Percentiles rank a stretch among this genome's conserved stretches.
phyloP scores from a whole-genome alignment of 164 flowering plant genomes.

The Euptelea pleiosperma region DNA sequence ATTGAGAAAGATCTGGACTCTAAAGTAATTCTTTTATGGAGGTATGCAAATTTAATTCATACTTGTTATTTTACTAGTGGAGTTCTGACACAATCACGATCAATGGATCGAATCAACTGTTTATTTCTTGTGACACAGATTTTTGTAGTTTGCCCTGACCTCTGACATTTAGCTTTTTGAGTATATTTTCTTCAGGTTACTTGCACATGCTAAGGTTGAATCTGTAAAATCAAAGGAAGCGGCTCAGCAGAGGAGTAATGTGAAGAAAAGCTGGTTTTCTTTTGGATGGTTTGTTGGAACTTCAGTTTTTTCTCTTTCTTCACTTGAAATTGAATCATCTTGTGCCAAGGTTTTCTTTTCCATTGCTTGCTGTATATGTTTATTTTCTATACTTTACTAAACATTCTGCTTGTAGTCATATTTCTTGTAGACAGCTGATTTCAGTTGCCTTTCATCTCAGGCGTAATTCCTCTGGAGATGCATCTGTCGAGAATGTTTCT shows the following conservation, averaged over 20 bases:
- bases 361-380: neutral
- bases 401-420: neutral
- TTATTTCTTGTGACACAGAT: neutral
- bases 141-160: neutral
- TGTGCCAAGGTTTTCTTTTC: slow-evolving; percentile 2
- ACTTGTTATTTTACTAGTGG: neutral
- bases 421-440: neutral
- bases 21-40: slow-evolving; percentile 95
- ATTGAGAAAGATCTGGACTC: slow-evolving; percentile 93
- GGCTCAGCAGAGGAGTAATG: slow-evolving; percentile 55
- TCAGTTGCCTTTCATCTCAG: slow-evolving; percentile 30
- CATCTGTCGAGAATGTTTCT: slow-evolving; percentile 33
- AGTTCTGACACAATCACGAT: neutral
- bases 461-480: slow-evolving; percentile 48
- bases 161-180: slow-evolving; percentile 5
- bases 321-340: neutral
- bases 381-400: neutral
- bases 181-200: slow-evolving; percentile 56
- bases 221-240: slow-evolving; percentile 86
- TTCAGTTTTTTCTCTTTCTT: slow-evolving; percentile 1
- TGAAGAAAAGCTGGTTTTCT: slow-evolving; percentile 84
- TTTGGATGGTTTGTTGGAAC: slow-evolving; percentile 61
- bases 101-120: neutral
- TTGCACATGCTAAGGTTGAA: slow-evolving; percentile 98
- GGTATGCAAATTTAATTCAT: slow-evolving; percentile 38